Evolutionary conservation across 805 yeast species (phyloP), one percentile per base, ranked within the genome.

Genomic region (Nakazawaea ernobii): DNA sequence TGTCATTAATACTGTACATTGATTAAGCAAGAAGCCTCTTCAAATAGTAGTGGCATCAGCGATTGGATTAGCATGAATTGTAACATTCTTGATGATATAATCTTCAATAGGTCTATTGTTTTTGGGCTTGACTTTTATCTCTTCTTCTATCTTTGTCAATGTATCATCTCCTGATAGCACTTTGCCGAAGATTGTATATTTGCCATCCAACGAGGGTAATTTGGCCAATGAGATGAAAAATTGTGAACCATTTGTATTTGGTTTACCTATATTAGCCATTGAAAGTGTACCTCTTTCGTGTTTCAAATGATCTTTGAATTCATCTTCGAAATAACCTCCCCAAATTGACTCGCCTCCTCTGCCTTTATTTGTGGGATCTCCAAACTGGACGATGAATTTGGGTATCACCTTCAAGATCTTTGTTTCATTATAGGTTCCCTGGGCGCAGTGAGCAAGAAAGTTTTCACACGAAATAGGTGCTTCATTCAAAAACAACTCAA

Each of bases 221-320:
- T 56, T 56, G 15, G 46, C 57, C 32, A 56, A 58, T 11, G 59
- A 52, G 13, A 78, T 75, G 64, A 78, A 78, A 57, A 78, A 78
- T 62, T 78, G 84, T 32, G 81, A 74, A 6, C 83, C 83, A 57
- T 78, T 78, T 53, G 82, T 75, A 67, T 77, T 70, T 55, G 80
- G 77, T 46, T 39, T 39, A 8, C 83, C 84, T 28, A 80, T 74
- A 55, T 78, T 78, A 52, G 82, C 82, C 83, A 77, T 77, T 26
- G 80, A 74, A 51, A 77, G 49, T 1, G 56, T 48, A 9, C 65
- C 65, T 20, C 46, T 46, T 20, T 43, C 42, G 42, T 59, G 63
- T 14, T 54, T 49, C 32, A 59, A 46, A 1, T 52, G 43, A 1
- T 56, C 54, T 27, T 42, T 20, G 36, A 59, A 51, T 48, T 59